Percentiles rank a stretch among this genome's conserved stretches.
Evolutionary conservation across 805 yeast species (phyloP).

Genomic region (Candida pini): DNA sequence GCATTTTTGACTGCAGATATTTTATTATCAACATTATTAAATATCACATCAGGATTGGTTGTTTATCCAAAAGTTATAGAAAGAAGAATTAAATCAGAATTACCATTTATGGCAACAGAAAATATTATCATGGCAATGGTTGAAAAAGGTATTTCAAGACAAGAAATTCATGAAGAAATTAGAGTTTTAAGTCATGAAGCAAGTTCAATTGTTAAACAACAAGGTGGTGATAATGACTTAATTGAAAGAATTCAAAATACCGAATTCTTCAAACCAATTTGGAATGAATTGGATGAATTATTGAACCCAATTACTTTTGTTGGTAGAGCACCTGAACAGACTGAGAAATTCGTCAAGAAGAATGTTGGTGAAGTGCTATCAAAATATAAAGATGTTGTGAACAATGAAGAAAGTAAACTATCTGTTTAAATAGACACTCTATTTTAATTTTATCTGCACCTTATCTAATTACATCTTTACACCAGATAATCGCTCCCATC

Average conservation of each 20-base stretch:
- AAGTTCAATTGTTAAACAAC: slow-evolving; percentile 92
- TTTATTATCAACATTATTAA: slow-evolving; percentile 78
- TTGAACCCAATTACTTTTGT: slow-evolving; percentile 92
- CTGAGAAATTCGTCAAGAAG: slow-evolving; percentile 80
- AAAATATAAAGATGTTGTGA: slow-evolving; percentile 55
- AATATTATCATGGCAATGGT: slow-evolving; percentile 99
- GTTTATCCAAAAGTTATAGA: slow-evolving; percentile 98
- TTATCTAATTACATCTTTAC: too few relatives aligned
- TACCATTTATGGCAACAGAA: slow-evolving; percentile 99
- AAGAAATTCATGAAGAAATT: slow-evolving; percentile 96
- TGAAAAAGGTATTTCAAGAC: slow-evolving; percentile 95
- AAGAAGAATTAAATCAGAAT: slow-evolving; percentile 88
- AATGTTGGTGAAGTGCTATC: slow-evolving; percentile 81
- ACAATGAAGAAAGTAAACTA: slow-evolving; percentile 66
- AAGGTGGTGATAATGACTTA: slow-evolving; percentile 97
- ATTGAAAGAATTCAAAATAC: slow-evolving; percentile 80
- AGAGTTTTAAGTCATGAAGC: slow-evolving; percentile 97
- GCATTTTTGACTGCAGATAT: slow-evolving; percentile 97
- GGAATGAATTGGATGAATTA: slow-evolving; percentile 72
- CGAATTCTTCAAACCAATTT: slow-evolving; percentile 81
- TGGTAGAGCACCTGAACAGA: slow-evolving; percentile 98
- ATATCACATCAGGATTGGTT: slow-evolving; percentile 91
- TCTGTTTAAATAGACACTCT: slow-evolving; percentile 51
- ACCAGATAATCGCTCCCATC: too few relatives aligned
- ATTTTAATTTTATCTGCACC: too few relatives aligned